Conservation (phyloP, 306 rosid species). For the Gynostemma pentaphyllum region DNA sequence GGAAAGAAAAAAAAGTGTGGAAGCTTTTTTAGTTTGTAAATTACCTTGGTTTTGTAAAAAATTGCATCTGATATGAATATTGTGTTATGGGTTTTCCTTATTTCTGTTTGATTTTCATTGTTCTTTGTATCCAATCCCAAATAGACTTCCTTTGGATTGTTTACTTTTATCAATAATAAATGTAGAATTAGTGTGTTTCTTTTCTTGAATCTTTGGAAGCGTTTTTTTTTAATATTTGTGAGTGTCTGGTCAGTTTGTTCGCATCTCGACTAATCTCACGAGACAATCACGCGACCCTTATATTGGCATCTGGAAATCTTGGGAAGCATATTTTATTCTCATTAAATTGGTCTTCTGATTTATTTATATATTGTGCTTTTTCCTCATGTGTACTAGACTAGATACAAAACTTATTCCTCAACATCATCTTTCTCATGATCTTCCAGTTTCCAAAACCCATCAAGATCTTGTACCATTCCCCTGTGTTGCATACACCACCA, state of each 20-base stretch:
- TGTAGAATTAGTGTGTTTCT: background rate
- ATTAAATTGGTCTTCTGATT: background rate
- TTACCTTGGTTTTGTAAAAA: background rate
- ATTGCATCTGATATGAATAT: background rate
- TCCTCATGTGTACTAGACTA: background rate
- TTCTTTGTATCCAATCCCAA: background rate
- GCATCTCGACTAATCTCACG: no score
- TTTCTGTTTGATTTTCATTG: background rate
- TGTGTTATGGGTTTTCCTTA: background rate
- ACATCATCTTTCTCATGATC: constrained; percentile 43
- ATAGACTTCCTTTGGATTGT: background rate
- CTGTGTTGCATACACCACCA: constrained; percentile 47
- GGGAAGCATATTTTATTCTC: background rate
- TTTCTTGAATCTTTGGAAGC: no score
- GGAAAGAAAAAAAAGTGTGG: background rate
- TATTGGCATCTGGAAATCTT: no score
- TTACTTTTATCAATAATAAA: constrained; percentile 1
- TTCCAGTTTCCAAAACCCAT: constrained; percentile 48
- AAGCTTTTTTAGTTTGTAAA: background rate
- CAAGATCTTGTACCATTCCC: constrained; percentile 43
- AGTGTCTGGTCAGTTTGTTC: no score
- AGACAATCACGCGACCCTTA: no score
- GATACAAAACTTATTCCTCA: background rate
- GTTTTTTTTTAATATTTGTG: no score
- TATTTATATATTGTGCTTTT: background rate